These are phyloP conservation scores for Dryas integrifolia DNA, from an alignment of 331 rosid species.

Conservation along the genomic window DNA sequence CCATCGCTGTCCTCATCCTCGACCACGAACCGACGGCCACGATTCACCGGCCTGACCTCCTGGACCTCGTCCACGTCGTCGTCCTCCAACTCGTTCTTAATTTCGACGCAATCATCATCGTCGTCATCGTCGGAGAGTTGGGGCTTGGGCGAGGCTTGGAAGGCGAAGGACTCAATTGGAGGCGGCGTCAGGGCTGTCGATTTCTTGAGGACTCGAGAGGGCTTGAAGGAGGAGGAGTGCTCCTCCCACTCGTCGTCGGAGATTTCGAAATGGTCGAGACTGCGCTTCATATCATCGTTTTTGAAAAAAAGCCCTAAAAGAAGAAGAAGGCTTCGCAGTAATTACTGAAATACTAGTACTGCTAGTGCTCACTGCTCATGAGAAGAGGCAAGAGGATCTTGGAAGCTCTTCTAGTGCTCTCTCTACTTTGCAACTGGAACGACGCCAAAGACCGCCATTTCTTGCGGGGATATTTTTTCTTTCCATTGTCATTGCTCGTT, in stretches of 20 bases:
- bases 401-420: neutral
- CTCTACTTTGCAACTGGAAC: neutral
- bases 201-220: slow-evolving; percentile 66
- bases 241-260: slow-evolving; percentile 94
- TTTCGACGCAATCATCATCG: slow-evolving; percentile 54
- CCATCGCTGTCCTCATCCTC: slow-evolving; percentile 66
- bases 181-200: slow-evolving; percentile 45
- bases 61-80: slow-evolving; percentile 51
- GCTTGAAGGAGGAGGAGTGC: slow-evolving; percentile 78
- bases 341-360: too few species aligned
- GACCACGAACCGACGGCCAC: slow-evolving; percentile 67
- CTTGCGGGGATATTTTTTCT: neutral
- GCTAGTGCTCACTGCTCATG: too few species aligned
- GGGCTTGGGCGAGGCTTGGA: slow-evolving; percentile 27
- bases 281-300: slow-evolving; percentile 62
- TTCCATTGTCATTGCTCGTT: neutral
- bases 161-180: slow-evolving; percentile 78
- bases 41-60: slow-evolving; percentile 32
- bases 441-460: slow-evolving; percentile 22
- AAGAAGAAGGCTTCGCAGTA: neutral
- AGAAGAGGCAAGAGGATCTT: slow-evolving; percentile 10
- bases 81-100: slow-evolving; percentile 55
- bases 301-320: neutral
- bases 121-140: slow-evolving; percentile 19
- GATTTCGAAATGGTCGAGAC: slow-evolving; percentile 56